Base-by-base conservation (phyloP, 192 early-diverging fungal genomes). In the Backusella luteola region DNA sequence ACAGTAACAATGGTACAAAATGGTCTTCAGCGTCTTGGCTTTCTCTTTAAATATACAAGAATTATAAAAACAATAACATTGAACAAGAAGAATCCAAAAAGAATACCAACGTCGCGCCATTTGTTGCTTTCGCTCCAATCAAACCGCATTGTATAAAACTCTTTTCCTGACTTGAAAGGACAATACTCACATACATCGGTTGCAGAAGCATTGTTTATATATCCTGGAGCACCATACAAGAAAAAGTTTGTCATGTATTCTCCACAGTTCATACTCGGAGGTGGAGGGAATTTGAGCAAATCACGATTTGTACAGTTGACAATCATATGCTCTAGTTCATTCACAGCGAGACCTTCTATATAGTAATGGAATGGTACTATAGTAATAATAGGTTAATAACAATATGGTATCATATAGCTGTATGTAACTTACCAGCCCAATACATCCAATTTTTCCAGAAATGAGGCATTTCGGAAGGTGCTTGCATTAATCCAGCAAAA, bases 391-490 rank as follows among this genome's bases (percentile, higher is more conserved):
- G 29, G 26, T 63, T 63, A 63, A 12, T 14, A 26, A 29, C 11
- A 29, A 8, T 1, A 29, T 14, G 4, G 8, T 29, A 29, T 29
- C 23, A 63, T 14, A 11, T 29, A 4, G 0, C 0, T 63, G 6
- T 26, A 63, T 63, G 3, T 63, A 63, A 29, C 56, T 29, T 63
- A 56, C 90, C 89, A 49, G 88, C 72, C 86, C 86, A 88, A 81
- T 92, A 92, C 86, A 92, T 86, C 84, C 87, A 90, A 2, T 71
- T 67, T 68, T 83, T 84, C 89, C 91, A 92, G 83, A 93, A 92
- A 42, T 81, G 81, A 9, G 88, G 87, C 90, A 94, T 92, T 0
- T 79, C 76, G 12, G 74, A 38, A 44, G 86, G 86, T 3, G 89
- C 82, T 69, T 89, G 89, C 78, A 92, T 90, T 44, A 93, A 84